phyloP scores from a whole-genome alignment of 495 filamentous ascomycete species.

The Hypomontagnella monticulosa region DNA sequence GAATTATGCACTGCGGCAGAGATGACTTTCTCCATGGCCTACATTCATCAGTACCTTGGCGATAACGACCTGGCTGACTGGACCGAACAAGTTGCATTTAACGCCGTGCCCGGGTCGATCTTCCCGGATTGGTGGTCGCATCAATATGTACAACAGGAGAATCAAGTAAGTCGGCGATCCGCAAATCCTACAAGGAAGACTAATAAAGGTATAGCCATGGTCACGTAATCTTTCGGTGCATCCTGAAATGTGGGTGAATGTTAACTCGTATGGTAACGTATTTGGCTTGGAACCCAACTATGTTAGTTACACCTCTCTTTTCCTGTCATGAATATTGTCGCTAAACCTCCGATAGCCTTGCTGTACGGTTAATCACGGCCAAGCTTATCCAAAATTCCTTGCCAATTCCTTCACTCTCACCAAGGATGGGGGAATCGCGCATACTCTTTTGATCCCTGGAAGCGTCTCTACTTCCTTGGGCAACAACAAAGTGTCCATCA shows the following conservation, averaged over 20 bases:
- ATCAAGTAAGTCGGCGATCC: slow-evolving; percentile 56
- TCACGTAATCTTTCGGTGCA: slow-evolving; percentile 51
- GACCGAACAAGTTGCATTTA: slow-evolving; percentile 67
- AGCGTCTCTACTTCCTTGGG: slow-evolving; percentile 45
- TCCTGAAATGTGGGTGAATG: slow-evolving; percentile 62
- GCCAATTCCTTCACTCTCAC: slow-evolving; percentile 45
- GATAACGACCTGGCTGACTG: slow-evolving; percentile 65
- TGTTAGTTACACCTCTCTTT: slow-evolving; percentile 29
- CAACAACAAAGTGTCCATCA: slow-evolving; percentile 39
- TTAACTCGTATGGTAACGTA: slow-evolving; percentile 53
- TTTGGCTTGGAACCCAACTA: slow-evolving; percentile 57
- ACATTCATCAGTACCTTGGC: slow-evolving; percentile 53
- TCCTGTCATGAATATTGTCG: not conserved
- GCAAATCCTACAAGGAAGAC: not conserved
- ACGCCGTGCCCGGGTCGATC: slow-evolving; percentile 65
- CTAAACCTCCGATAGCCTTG: slow-evolving; percentile 54
- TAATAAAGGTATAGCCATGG: slow-evolving; percentile 46
- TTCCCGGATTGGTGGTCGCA: slow-evolving; percentile 69
- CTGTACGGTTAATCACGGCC: slow-evolving; percentile 71
- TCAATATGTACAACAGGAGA: slow-evolving; percentile 68
- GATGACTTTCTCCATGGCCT: slow-evolving; percentile 47
- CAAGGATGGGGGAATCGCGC: slow-evolving; percentile 53
- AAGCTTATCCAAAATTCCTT: slow-evolving; percentile 69
- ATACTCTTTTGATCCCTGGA: slow-evolving; percentile 54
- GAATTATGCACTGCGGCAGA: slow-evolving; percentile 50